Conservation (phyloP, 1,284 basidiomycete genomes). For the Anthracocystis walkeri region DNA sequence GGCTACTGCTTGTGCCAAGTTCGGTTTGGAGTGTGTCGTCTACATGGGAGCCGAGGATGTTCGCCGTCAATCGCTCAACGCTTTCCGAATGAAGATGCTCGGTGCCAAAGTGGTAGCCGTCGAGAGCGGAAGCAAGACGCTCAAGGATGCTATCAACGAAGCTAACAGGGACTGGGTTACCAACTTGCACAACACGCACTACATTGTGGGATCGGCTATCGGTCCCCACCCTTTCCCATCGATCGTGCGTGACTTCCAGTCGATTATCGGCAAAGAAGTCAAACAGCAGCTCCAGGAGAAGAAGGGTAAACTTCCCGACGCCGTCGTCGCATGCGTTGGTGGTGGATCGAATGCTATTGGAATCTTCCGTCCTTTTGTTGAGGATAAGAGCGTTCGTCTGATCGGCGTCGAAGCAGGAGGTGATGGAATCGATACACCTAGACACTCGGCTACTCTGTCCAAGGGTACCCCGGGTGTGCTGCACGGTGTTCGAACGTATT, state of each 20-base stretch:
- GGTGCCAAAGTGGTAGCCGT: slow-evolving; percentile 88
- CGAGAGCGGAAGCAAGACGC: slow-evolving; percentile 90
- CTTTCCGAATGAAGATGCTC: slow-evolving; percentile 97
- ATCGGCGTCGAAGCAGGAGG: slow-evolving; percentile 68
- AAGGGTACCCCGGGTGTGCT: slow-evolving; percentile 92
- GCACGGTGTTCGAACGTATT: slow-evolving; percentile 94
- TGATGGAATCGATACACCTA: slow-evolving; percentile 85
- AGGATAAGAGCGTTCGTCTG: slow-evolving; percentile 62
- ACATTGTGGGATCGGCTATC: slow-evolving; percentile 95
- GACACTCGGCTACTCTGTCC: slow-evolving; percentile 90
- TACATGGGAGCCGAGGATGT: slow-evolving; percentile 99
- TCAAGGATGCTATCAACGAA: slow-evolving; percentile 83
- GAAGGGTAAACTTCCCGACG: slow-evolving; percentile 88
- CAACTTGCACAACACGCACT: slow-evolving; percentile 86
- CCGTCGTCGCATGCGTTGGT: slow-evolving; percentile 94
- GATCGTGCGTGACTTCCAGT: slow-evolving; percentile 97
- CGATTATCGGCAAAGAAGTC: slow-evolving; percentile 94
- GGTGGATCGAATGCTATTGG: slow-evolving; percentile 98
- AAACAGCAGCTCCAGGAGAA: slow-evolving; percentile 83
- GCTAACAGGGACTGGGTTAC: slow-evolving; percentile 88
- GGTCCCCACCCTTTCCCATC: slow-evolving; percentile 99
- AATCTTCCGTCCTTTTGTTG: slow-evolving; percentile 63
- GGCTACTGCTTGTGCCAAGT: slow-evolving; percentile 96
- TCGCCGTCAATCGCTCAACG: slow-evolving; percentile 91
- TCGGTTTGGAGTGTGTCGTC: slow-evolving; percentile 92